Base-by-base conservation (phyloP, 176 grass and related monocot genomes). In the Musa beccarii region DNA sequence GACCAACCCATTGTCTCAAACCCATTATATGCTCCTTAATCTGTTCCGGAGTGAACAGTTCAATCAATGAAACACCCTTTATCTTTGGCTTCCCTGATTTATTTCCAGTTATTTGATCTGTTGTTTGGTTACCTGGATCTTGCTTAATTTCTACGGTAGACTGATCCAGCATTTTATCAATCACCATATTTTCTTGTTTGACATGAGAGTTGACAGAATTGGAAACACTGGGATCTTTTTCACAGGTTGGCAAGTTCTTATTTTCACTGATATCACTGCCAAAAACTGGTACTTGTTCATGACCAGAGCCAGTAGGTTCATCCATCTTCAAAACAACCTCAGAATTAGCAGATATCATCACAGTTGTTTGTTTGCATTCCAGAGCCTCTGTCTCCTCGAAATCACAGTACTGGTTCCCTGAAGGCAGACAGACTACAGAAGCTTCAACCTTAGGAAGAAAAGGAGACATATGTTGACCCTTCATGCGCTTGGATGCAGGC, bases 21-120 rank as follows among this genome's bases (percentile, higher is more conserved):
- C 96, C 89, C 56, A 79, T 79, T 59, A 99, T 95, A 79, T 99
- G 96, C 43, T 91, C 96, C 53, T 69, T 77, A 71, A 95, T 89
- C 85, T 99, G 96, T 81, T 99, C 96, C 57, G 89, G 91, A 75
- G 96, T 99, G 80, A 99, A 99, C 79, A 99, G 81, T 78, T 99
- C 96, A 53, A 86, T 99, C 83, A 99, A 70, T 26, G 96, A 99
- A 81, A 95, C 96, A 79, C 96, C 96, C 78, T 99, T 95, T 84
- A 99, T 92, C 69, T 95, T 99, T 72, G 96, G 87, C 82, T 99
- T 99, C 70, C 96, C 96, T 49, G 91, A 92, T 89, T 95, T 99
- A 84, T 76, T 82, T 62, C 84, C 85, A 63, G 86, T 68, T 15
- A 83, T 75, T 28, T 72, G 76, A 76, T 95, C 96, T 11, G 61